Evolutionary conservation across 208 protist species (phyloP).

Genomic region (Polymyxa betae): DNA sequence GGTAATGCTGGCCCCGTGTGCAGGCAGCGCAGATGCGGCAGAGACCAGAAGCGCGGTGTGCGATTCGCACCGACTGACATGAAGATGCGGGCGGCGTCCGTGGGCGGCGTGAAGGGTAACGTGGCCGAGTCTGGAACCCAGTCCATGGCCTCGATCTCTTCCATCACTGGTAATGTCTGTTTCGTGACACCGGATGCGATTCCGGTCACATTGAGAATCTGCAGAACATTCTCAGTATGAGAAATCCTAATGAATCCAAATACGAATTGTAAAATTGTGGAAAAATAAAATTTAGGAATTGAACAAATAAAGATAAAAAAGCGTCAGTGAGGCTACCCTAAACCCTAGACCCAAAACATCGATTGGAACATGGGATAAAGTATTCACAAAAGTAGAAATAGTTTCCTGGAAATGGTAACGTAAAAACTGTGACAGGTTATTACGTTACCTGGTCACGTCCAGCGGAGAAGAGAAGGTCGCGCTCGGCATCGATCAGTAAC

Average conservation of each 20-base stretch:
- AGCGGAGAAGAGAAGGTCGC: not conserved
- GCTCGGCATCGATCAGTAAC: not conserved
- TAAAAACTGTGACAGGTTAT: no score
- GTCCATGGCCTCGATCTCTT: not conserved
- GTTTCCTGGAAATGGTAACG: no score
- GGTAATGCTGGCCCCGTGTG: not conserved
- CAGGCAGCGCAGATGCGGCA: not conserved
- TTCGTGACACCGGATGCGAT: not conserved
- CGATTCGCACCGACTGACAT: not conserved
- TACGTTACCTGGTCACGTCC: conserved; percentile 17
- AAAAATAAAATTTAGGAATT: no score
- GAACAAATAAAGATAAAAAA: no score
- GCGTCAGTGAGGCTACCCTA: no score
- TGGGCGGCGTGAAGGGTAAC: not conserved
- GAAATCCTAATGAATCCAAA: no score
- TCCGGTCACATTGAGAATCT: not conserved
- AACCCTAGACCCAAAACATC: no score
- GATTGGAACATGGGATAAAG: no score
- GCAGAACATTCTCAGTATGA: no score
- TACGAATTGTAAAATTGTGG: no score
- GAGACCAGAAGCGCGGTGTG: not conserved
- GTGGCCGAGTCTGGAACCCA: not conserved
- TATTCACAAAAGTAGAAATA: no score
- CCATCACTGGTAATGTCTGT: not conserved
- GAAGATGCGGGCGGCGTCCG: not conserved